Conservation (phyloP, 495 filamentous ascomycete genomes). For the Neurospora hispaniola region DNA sequence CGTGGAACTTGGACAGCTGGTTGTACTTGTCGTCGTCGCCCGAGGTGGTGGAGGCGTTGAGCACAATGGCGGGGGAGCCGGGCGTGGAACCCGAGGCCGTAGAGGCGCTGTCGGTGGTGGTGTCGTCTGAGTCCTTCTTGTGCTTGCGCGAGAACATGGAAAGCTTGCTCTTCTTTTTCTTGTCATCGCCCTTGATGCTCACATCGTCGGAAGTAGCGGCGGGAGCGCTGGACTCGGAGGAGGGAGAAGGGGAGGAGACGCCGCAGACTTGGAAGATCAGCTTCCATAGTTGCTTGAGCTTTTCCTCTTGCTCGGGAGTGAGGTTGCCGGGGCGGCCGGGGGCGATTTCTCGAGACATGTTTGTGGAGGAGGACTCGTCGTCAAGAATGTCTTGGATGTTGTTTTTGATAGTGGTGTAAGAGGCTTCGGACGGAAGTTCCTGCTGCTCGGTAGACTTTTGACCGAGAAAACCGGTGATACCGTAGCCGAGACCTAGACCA, state of each 20-base stretch:
- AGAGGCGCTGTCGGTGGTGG: conserved; percentile 17
- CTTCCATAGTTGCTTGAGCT: conserved; percentile 79
- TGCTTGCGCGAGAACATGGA: conserved; percentile 53
- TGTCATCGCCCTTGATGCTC: conserved; percentile 21
- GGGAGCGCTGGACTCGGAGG: conserved; percentile 15
- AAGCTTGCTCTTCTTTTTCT: conserved; percentile 64
- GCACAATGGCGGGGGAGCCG: conserved; percentile 2
- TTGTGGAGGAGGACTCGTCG: conserved; percentile 1
- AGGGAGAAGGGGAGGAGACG: conserved; percentile 31
- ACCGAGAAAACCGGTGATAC: conserved; percentile 1
- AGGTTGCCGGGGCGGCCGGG: conserved; percentile 80
- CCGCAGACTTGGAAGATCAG: conserved; percentile 71
- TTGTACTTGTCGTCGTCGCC: conserved; percentile 86
- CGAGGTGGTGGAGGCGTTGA: conserved; percentile 26
- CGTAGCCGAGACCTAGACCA: conserved; percentile 9
- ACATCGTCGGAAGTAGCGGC: conserved; percentile 10
- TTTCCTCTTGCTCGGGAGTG: conserved; percentile 78
- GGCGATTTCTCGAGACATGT: conserved; percentile 36
- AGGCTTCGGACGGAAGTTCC: not conserved
- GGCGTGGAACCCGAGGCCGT: not conserved
- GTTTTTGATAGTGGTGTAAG: not conserved
- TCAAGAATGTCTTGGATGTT: not conserved
- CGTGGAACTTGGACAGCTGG: conserved; percentile 74
- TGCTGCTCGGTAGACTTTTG: not conserved
- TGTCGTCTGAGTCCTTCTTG: conserved; percentile 43